Conservation (phyloP, 2,329 filamentous ascomycete genomes). For the Cladosporium sp. region DNA sequence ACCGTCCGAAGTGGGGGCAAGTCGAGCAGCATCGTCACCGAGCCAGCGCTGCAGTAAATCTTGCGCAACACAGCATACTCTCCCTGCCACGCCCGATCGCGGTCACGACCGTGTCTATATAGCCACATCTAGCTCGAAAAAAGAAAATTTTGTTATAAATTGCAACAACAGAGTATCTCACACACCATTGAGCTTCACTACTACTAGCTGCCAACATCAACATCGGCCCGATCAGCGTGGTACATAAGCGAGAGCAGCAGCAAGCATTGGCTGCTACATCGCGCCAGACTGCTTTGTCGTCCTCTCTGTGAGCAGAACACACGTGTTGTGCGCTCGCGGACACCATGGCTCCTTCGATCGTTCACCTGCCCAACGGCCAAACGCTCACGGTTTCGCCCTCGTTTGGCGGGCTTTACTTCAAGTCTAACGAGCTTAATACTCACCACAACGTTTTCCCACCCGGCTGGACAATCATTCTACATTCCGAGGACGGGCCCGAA, state of each 20-base stretch:
- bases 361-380: conserved; percentile 85
- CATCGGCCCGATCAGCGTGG: conserved; percentile 5
- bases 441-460: conserved; percentile 73
- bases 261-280: conserved; percentile 3
- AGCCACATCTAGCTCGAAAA: neutral
- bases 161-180: neutral
- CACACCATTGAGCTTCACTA: neutral
- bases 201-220: neutral
- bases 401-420: conserved; percentile 91
- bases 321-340: neutral
- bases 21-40: neutral
- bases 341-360: conserved; percentile 37
- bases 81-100: neutral
- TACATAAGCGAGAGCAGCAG: neutral
- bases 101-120: neutral
- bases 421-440: conserved; percentile 70
- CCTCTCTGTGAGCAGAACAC: neutral
- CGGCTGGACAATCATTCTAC: conserved; percentile 87
- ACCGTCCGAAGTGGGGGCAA: neutral
- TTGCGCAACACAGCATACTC: neutral
- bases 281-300: neutral
- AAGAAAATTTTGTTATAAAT: neutral
- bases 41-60: conserved; percentile 1
- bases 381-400: conserved; percentile 78
- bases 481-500: conserved; percentile 60